Base-by-base conservation (phyloP, 306 rosid genomes). In the Medicago arabica region DNA sequence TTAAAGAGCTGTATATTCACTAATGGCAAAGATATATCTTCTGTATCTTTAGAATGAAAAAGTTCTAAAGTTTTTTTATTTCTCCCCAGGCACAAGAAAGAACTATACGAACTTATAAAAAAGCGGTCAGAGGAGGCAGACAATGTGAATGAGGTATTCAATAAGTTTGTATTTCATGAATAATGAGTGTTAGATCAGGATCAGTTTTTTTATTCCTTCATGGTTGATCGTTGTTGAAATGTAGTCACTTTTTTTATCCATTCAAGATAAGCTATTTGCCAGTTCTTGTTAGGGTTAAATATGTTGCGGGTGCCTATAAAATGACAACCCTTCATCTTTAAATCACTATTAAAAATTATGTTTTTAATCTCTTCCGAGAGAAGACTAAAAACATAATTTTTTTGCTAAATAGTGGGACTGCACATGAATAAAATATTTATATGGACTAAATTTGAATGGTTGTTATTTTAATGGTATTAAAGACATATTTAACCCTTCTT, bases 121-220 rank as follows among this genome's bases (percentile, higher is more conserved):
- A 89, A 90, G 84, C 91, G 85, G 78, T 58, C 91, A n/a, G 93
- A 89, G 82, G 97, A 92, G 70, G 87, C 67, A 50, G 99, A 90
- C 67, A 77, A 87, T 80, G 80, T 69, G 69, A 80, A 74, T 78
- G 97, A 88, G 97, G 98, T 91, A 88, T 85, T 80, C 31, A 46
- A 14, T 55, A 55, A 47, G 55, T 82, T 74, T 72, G 72, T 73
- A 44, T 51, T 49, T 61, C 47, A 34, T 74, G 38, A 58, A 55
- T 66, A 46, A 25, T 74, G 19, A 62, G 50, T 66, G 55, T 67
- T 41, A 13, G 72, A 14, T 78, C 43, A 25, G 65, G 25, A 13
- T 62, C 28, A 7, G 43, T 16, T 50, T 69, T 39, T 76, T 79
- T 69, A 41, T 66, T 58, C 50, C 21, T 81, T 47, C 41, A 58